Evolutionary conservation across 768 basidiomycete species (phyloP).

Genomic region (Boletales sp.): DNA sequence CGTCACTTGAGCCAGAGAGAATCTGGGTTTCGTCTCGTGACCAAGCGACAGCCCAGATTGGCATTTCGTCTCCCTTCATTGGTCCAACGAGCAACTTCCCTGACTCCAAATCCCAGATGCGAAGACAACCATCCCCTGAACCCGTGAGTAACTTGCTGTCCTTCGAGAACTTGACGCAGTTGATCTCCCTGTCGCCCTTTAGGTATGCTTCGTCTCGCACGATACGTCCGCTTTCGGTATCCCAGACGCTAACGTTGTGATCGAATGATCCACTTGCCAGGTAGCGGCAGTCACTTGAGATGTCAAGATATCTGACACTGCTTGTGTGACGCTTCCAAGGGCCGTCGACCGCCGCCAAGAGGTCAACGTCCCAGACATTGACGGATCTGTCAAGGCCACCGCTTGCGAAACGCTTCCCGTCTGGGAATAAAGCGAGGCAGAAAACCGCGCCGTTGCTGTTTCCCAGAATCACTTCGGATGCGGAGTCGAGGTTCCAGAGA

Average conservation of each 20-base stretch:
- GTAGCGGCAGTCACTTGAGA: slow-evolving; percentile 28
- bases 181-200: slow-evolving; percentile 23
- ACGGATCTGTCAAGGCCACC: slow-evolving; percentile 30
- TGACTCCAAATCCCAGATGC: slow-evolving; percentile 27
- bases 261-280: slow-evolving; percentile 28
- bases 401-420: slow-evolving; percentile 25
- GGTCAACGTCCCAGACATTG: slow-evolving; percentile 29
- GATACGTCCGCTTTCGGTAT: slow-evolving; percentile 24
- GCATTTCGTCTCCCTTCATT: slow-evolving; percentile 17
- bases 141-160: slow-evolving; percentile 25
- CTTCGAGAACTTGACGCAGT: slow-evolving; percentile 26
- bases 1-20: slow-evolving; percentile 23
- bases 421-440: slow-evolving; percentile 25
- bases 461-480: slow-evolving; percentile 23
- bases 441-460: slow-evolving; percentile 21
- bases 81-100: slow-evolving; percentile 26
- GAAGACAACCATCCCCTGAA: slow-evolving; percentile 27
- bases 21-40: slow-evolving; percentile 27
- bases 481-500: slow-evolving; percentile 26
- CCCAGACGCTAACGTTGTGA: slow-evolving; percentile 30
- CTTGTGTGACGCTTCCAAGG: slow-evolving; percentile 24
- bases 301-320: slow-evolving; percentile 27
- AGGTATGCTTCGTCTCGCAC: slow-evolving; percentile 22
- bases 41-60: slow-evolving; percentile 30
- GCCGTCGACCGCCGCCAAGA: slow-evolving; percentile 9